Evolutionary conservation across 441 rosid genomes (phyloP), one percentile per base, ranked within the genome.

Genomic region (Eruca vesicaria): DNA sequence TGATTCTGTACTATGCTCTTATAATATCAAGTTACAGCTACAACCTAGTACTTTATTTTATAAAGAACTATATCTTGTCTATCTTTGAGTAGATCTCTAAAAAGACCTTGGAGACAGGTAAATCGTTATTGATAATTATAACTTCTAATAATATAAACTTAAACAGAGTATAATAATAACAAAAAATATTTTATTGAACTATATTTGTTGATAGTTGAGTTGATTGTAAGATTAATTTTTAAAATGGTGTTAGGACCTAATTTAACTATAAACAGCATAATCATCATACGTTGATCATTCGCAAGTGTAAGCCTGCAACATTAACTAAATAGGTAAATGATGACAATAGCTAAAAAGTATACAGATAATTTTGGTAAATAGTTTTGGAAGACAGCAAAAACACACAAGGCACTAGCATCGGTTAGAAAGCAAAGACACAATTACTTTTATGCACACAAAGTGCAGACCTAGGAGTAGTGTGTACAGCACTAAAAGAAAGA

Each of bases 351-450:
- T 53, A 16, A 77, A 70, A 63, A 19, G 45, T 19, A 36, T 9
- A 20, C 20, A 66, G 14, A 77, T 14, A 59, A n/a, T 38, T 59
- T 71, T 64, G 71, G 80, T 71, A 28, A 63, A 60, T 66, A 68
- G 68, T 52, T 67, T 62, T 78, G 74, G 73, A 60, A 67, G 73
- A 78, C 74, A 72, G 77, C 69, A 78, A 38, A 58, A 66, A 28
- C 52, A 60, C 77, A 60, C 7, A 43, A 66, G 43, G 81, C 81
- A 78, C 78, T 68, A 73, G 61, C 71, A 73, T 57, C 78, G 78
- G 81, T 62, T 68, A 73, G 74, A 7, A 78, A 78, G 71, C 36
- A 73, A 78, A 78, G 75, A 18, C 53, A 67, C 63, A 73, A 71
- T 65, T 72, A 61, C 57, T 71, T 77, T 77, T 53, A 62, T 53